phyloP scores from a whole-genome alignment of 495 filamentous ascomycete species.

The Niebla homalea region DNA sequence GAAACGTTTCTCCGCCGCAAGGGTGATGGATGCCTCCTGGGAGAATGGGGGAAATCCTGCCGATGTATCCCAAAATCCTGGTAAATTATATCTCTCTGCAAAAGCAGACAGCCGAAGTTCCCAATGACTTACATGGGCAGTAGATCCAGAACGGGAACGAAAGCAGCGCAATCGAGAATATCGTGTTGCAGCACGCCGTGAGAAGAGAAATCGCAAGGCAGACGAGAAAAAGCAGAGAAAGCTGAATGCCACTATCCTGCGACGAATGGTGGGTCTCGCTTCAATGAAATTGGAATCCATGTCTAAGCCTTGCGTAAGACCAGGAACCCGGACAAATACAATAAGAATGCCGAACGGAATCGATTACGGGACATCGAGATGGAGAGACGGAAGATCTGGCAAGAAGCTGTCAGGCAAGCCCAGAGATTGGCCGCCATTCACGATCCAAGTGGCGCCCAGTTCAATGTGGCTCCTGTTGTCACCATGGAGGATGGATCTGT shows the following conservation, averaged over 20 bases:
- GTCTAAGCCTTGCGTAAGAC: conserved; percentile 11
- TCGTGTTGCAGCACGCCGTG: conserved; percentile 22
- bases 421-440: conserved; percentile 21
- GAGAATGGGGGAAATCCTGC: neutral
- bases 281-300: neutral
- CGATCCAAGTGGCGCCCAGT: conserved; percentile 21
- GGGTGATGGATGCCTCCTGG: neutral
- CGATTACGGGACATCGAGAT: conserved; percentile 17
- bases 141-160: conserved; percentile 20
- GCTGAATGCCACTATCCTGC: conserved; percentile 24
- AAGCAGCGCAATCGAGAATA: conserved; percentile 23
- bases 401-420: conserved; percentile 20
- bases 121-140: neutral
- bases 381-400: conserved; percentile 20
- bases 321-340: conserved; percentile 24
- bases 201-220: conserved; percentile 25
- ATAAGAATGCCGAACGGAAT: conserved; percentile 27
- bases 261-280: conserved; percentile 17
- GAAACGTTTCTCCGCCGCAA: too few species aligned
- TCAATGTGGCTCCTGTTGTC: conserved; percentile 24
- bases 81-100: conserved; percentile 1
- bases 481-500: conserved; percentile 21
- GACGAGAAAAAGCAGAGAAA: conserved; percentile 27
- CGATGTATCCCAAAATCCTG: neutral
- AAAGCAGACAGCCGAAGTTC: conserved; percentile 6